phyloP scores from a whole-genome alignment of 257 asterid genomes.

The Solanum dulcamara region DNA sequence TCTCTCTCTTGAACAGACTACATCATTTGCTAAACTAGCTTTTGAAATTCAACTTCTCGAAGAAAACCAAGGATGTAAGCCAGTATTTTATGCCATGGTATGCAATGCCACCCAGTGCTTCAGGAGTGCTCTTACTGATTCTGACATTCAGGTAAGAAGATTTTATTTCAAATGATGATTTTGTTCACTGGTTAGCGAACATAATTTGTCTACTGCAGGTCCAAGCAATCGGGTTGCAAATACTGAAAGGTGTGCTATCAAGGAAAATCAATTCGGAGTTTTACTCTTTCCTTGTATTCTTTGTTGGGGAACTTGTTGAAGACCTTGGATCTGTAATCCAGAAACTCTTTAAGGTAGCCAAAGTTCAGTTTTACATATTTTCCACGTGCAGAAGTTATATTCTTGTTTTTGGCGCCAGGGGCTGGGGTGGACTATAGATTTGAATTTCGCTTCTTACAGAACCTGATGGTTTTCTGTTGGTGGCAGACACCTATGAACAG shows the following conservation, averaged over 20 bases:
- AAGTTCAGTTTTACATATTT: not conserved
- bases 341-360: conserved; percentile 41
- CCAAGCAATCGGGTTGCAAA: conserved; percentile 82
- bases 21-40: conserved; percentile 48
- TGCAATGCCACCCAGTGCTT: conserved; percentile 46
- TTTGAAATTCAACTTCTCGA: conserved; percentile 36
- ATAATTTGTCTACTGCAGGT: conserved; percentile 37
- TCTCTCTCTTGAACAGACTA: conserved; percentile 50
- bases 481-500: conserved; percentile 50
- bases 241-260: conserved; percentile 54
- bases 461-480: conserved; percentile 14
- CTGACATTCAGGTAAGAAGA: conserved; percentile 59
- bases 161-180: not conserved
- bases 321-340: conserved; percentile 39
- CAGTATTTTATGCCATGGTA: conserved; percentile 36
- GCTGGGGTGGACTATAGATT: not conserved
- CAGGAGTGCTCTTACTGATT: conserved; percentile 45
- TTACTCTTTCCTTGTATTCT: conserved; percentile 47
- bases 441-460: not conserved
- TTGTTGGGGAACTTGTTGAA: conserved; percentile 74
- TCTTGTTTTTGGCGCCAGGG: not conserved
- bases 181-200: not conserved
- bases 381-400: not conserved
- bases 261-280: conserved; percentile 38
- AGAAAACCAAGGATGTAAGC: conserved; percentile 33